A percentile compares a stretch with the other conserved stretches of the same genome.
phyloP scores from a whole-genome alignment of 1,139 yeast genomes.

The Yamadazyma mexicana region DNA sequence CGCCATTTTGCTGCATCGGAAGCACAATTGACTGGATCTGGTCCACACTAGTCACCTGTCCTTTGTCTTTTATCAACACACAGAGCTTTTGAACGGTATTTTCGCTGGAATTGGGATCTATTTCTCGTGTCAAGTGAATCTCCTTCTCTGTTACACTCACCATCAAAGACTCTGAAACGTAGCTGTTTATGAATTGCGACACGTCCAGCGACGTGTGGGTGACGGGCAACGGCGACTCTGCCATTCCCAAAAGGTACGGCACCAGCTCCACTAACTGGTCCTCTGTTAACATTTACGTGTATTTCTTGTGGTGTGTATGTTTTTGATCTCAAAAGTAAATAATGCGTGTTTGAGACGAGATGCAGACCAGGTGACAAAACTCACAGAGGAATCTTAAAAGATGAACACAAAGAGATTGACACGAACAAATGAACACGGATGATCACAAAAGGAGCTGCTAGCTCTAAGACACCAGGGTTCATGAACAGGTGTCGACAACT shows the following conservation, averaged over 20 bases:
- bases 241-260: not conserved
- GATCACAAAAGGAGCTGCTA: too few species aligned
- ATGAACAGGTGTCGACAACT: too few species aligned
- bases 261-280: not conserved
- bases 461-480: too few species aligned
- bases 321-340: constrained; percentile 2
- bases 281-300: not conserved
- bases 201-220: constrained; percentile 1
- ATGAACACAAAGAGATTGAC: not conserved
- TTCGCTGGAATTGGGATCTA: not conserved
- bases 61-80: constrained; percentile 12
- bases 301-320: not conserved
- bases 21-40: constrained; percentile 12
- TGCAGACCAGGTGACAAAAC: too few species aligned
- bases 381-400: too few species aligned
- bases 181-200: constrained; percentile 6
- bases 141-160: not conserved
- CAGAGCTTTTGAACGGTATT: constrained; percentile 4
- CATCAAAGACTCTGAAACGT: constrained; percentile 7
- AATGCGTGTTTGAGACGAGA: constrained; percentile 1
- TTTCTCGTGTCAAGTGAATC: constrained; percentile 4
- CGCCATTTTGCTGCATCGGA: constrained; percentile 10
- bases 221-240: not conserved
- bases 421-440: too few species aligned
- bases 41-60: constrained; percentile 7